Conservation (phyloP, 225 moss, liverwort and hornwort species). For the Thuidium tamariscinum region DNA sequence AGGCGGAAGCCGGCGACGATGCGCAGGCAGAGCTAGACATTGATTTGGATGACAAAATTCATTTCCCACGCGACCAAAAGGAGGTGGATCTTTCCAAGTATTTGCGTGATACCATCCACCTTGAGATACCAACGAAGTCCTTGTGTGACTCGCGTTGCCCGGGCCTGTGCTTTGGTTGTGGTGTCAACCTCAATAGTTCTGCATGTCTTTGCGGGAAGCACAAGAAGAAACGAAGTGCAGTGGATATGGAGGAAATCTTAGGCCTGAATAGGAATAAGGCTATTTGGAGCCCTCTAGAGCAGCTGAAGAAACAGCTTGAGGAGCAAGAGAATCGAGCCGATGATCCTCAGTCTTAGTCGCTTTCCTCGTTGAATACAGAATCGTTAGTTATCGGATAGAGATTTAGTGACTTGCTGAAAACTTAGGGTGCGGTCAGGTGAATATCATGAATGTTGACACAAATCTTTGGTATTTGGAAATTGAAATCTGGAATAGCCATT, state of each 20-base stretch:
- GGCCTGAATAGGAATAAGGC: slow-evolving; percentile 20
- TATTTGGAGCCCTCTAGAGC: slow-evolving; percentile 82
- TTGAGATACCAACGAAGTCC: slow-evolving; percentile 74
- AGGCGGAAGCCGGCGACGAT: slow-evolving; percentile 22
- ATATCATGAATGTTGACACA: not conserved
- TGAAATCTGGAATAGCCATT: not conserved
- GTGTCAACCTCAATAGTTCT: slow-evolving; percentile 53
- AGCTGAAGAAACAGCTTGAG: slow-evolving; percentile 69
- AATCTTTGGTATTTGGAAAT: not conserved
- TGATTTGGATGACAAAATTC: slow-evolving; percentile 87
- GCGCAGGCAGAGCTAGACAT: slow-evolving; percentile 48
- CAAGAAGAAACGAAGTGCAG: slow-evolving; percentile 3
- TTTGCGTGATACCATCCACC: slow-evolving; percentile 78
- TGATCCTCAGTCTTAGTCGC: not conserved
- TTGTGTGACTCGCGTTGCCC: slow-evolving; percentile 51
- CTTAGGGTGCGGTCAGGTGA: not conserved
- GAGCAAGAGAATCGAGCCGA: slow-evolving; percentile 16
- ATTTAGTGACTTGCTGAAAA: not conserved
- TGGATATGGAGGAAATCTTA: slow-evolving; percentile 15
- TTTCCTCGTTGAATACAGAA: not conserved
- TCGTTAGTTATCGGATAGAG: not conserved
- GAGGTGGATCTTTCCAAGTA: slow-evolving; percentile 91
- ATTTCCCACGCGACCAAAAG: slow-evolving; percentile 65
- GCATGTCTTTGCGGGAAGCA: slow-evolving; percentile 46
- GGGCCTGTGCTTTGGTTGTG: slow-evolving; percentile 74